phyloP scores from a whole-genome alignment of 1,139 yeast genomes.

The Yamadazyma dendronema region DNA sequence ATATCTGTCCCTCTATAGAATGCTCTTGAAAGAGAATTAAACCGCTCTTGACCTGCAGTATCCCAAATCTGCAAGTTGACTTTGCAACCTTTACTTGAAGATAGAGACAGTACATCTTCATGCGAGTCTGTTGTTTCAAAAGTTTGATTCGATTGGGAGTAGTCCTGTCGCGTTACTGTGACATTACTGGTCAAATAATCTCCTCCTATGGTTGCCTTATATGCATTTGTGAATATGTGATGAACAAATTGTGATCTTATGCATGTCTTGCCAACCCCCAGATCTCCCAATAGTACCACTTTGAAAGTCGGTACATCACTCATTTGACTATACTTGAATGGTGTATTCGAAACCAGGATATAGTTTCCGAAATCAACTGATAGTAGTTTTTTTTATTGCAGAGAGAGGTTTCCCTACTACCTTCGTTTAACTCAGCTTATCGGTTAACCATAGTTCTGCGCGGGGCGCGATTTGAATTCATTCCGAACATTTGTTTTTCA shows the following conservation, averaged over 20 bases:
- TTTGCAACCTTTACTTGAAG: background rate
- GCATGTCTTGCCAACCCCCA: constrained; percentile 64
- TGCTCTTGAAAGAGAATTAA: constrained; percentile 57
- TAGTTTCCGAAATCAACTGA: background rate
- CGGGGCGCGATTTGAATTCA: no score
- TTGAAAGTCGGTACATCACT: constrained; percentile 27
- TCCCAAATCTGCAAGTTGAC: constrained; percentile 60
- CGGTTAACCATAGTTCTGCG: background rate
- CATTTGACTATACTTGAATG: background rate
- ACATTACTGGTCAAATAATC: constrained; percentile 54
- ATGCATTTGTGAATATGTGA: constrained; percentile 56
- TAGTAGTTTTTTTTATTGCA: background rate
- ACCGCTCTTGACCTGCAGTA: constrained; percentile 67
- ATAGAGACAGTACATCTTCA: background rate
- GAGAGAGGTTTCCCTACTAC: no score
- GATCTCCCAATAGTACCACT: constrained; percentile 58
- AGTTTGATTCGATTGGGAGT: background rate
- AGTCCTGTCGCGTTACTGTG: constrained; percentile 8
- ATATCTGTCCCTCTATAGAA: constrained; percentile 64
- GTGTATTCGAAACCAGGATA: background rate
- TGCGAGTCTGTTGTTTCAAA: constrained; percentile 10
- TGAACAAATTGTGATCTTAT: constrained; percentile 58
- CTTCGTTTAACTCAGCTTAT: background rate
- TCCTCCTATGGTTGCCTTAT: constrained; percentile 63
- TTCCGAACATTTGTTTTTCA: background rate